Conservation (phyloP, 768 basidiomycete genomes). For the Pholiota microspora region DNA sequence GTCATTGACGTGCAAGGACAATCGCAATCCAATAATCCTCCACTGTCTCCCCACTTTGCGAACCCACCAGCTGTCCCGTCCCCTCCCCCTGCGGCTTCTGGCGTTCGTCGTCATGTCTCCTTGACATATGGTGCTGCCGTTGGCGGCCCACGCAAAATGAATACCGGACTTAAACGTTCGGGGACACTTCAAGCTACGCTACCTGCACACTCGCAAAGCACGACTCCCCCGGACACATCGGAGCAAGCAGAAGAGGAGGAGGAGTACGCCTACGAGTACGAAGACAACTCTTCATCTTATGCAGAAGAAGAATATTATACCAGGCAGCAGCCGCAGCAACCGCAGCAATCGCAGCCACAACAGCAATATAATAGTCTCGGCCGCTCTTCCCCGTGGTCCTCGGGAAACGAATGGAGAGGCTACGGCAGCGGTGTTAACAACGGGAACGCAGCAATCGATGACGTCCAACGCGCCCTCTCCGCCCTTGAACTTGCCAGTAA, state of each 20-base stretch:
- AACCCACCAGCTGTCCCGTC: constrained; percentile 52
- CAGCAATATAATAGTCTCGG: constrained; percentile 55
- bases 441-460: constrained; percentile 53
- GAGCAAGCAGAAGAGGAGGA: constrained; percentile 50
- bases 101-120: constrained; percentile 78
- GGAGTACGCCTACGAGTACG: constrained; percentile 42
- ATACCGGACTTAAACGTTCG: constrained; percentile 63
- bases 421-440: constrained; percentile 27
- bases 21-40: constrained; percentile 41
- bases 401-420: constrained; percentile 56
- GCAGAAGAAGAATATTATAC: constrained; percentile 60
- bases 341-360: constrained; percentile 29
- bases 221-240: constrained; percentile 37
- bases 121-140: constrained; percentile 68
- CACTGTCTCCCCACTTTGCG: constrained; percentile 63
- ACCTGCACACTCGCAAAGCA: constrained; percentile 35
- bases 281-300: constrained; percentile 49
- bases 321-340: constrained; percentile 33
- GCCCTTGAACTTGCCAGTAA: constrained; percentile 58
- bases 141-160: constrained; percentile 48
- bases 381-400: constrained; percentile 65
- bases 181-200: constrained; percentile 69
- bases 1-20: constrained; percentile 44
- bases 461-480: constrained; percentile 73
- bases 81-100: constrained; percentile 67